phyloP scores from a whole-genome alignment of 345 rosid genomes.

The Sisymbrium altissimum region DNA sequence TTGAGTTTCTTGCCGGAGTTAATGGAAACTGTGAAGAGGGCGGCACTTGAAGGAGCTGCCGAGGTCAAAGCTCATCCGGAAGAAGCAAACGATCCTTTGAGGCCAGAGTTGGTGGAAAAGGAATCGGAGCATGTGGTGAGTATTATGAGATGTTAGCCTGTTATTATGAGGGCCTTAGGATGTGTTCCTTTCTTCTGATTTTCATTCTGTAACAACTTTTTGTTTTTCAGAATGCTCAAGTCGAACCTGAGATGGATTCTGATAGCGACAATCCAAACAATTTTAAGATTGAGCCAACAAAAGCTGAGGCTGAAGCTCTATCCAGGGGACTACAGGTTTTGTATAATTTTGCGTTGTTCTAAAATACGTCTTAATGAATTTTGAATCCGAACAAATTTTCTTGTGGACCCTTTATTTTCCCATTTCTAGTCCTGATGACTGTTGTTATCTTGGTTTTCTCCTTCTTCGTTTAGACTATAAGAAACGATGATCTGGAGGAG shows the following conservation, averaged over 20 bases:
- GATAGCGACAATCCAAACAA: constrained; percentile 53
- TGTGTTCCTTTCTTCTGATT: constrained; percentile 11
- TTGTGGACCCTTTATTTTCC: neutral
- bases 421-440: neutral
- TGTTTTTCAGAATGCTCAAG: constrained; percentile 55
- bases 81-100: constrained; percentile 35
- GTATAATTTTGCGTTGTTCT: neutral
- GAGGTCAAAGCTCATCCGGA: constrained; percentile 63
- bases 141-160: constrained; percentile 16
- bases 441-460: constrained; percentile 14
- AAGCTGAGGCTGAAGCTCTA: constrained; percentile 93
- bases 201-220: constrained; percentile 24
- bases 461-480: constrained; percentile 63
- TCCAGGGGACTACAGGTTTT: constrained; percentile 89
- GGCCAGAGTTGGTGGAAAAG: constrained; percentile 33
- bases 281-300: constrained; percentile 82
- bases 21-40: constrained; percentile 66
- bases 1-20: constrained; percentile 62
- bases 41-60: constrained; percentile 76
- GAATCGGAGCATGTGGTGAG: constrained; percentile 68
- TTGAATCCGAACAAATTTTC: neutral
- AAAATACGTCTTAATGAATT: neutral
- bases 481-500: constrained; percentile 93
- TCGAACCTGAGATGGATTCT: constrained; percentile 62
- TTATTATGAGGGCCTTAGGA: neutral